These are phyloP conservation scores for Rhizopogon vinicolor DNA, from an alignment of 768 basidiomycete species.

Conservation along the genomic window DNA sequence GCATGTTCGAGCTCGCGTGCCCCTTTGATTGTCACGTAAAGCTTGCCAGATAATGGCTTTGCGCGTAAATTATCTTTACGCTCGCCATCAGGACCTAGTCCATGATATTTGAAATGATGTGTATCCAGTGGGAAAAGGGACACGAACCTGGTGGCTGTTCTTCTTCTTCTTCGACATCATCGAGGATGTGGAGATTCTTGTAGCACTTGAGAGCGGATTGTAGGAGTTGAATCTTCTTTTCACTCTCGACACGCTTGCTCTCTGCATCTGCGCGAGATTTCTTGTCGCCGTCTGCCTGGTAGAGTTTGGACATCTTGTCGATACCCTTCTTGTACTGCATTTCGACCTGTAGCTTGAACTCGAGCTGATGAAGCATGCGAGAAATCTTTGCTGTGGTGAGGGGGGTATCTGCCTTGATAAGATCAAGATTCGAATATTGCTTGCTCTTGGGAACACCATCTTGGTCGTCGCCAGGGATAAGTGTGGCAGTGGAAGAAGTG, in stretches of 20 bases:
- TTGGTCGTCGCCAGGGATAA: slow-evolving; percentile 30
- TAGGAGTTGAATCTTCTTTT: slow-evolving; percentile 93
- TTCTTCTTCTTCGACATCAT: slow-evolving; percentile 76
- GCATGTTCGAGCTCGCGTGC: slow-evolving; percentile 96
- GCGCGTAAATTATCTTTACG: slow-evolving; percentile 88
- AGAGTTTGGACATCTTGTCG: slow-evolving; percentile 98
- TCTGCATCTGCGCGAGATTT: slow-evolving; percentile 91
- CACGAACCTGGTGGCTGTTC: slow-evolving; percentile 61
- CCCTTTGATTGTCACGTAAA: slow-evolving; percentile 82
- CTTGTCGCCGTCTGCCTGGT: slow-evolving; percentile 96
- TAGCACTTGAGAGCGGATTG: slow-evolving; percentile 92
- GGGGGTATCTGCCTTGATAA: slow-evolving; percentile 97
- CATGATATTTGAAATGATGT: slow-evolving; percentile 6
- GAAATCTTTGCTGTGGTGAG: slow-evolving; percentile 96
- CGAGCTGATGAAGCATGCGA: slow-evolving; percentile 95
- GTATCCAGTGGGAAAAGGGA: background rate
- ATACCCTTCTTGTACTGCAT: slow-evolving; percentile 97
- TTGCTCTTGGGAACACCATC: slow-evolving; percentile 46
- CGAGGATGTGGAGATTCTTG: slow-evolving; percentile 92
- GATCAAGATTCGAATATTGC: slow-evolving; percentile 81
- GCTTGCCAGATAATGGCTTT: slow-evolving; percentile 92
- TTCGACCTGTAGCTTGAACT: slow-evolving; percentile 99
- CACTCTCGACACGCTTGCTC: slow-evolving; percentile 89
- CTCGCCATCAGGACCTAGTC: slow-evolving; percentile 68
- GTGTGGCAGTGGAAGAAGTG: slow-evolving; percentile 36